phyloP scores from a whole-genome alignment of 176 grass and related monocot species.

The Triticum monococcum region DNA sequence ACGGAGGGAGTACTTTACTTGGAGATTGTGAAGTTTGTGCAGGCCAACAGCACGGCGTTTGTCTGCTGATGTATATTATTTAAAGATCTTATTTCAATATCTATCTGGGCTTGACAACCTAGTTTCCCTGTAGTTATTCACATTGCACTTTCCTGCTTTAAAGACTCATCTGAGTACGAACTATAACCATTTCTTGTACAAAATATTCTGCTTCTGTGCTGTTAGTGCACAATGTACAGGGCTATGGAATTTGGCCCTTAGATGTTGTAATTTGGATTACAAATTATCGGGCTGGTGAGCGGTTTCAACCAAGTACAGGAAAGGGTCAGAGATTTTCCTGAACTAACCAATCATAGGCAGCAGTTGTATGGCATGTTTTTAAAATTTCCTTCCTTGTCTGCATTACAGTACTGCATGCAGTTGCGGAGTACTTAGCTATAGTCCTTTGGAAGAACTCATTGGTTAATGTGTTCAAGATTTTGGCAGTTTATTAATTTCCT shows the following conservation, averaged over 20 bases:
- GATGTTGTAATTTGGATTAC: not conserved
- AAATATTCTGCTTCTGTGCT: not conserved
- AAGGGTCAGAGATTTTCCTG: not conserved
- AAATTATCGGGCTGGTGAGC: not conserved
- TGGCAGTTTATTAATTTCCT: no score
- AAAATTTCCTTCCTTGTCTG: not conserved
- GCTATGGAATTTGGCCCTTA: not conserved
- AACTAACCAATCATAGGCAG: not conserved
- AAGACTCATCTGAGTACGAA: not conserved
- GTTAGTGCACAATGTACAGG: not conserved
- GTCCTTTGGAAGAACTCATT: not conserved
- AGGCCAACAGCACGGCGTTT: not conserved
- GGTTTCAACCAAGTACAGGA: not conserved
- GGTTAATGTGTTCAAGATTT: not conserved
- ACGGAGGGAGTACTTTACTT: not conserved
- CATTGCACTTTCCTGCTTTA: not conserved
- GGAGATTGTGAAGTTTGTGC: not conserved
- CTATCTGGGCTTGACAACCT: not conserved
- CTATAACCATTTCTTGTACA: not conserved
- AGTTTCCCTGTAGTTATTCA: not conserved
- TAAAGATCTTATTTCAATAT: not conserved
- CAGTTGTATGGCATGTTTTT: not conserved
- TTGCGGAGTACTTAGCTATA: not conserved
- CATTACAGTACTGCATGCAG: not conserved
- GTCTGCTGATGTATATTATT: conserved; percentile 7